Evolutionary conservation across 1,284 basidiomycete species (phyloP).

Genomic region (Inonotus hispidus): DNA sequence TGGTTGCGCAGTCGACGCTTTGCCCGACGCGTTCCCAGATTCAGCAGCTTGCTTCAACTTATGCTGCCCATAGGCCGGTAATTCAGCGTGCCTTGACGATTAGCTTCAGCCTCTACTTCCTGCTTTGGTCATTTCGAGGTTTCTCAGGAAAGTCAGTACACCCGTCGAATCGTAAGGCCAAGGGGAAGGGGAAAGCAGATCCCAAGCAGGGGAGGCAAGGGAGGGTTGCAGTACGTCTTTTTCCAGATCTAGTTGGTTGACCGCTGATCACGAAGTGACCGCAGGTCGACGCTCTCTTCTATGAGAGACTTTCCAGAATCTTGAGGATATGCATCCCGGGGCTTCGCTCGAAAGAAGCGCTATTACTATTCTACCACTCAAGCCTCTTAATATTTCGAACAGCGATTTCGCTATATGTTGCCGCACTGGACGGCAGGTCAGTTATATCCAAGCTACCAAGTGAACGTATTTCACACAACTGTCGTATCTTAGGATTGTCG

Average conservation of each 20-base stretch:
- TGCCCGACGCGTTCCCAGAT: constrained; percentile 27
- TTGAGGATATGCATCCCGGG: constrained; percentile 88
- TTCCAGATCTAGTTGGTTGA: background rate
- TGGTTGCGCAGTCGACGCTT: constrained; percentile 29
- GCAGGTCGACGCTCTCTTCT: constrained; percentile 90
- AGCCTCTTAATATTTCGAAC: constrained; percentile 86
- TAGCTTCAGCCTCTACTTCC: constrained; percentile 58
- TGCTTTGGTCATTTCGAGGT: constrained; percentile 52
- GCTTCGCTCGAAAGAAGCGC: constrained; percentile 79
- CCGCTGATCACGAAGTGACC: background rate
- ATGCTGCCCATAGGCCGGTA: constrained; percentile 57
- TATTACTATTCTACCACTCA: constrained; percentile 84
- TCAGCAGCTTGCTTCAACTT: constrained; percentile 42
- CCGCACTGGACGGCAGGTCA: constrained; percentile 88
- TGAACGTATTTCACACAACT: constrained; percentile 4
- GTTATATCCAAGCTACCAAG: constrained; percentile 26
- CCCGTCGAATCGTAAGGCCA: constrained; percentile 31
- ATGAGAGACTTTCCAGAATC: constrained; percentile 72
- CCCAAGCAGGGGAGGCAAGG: constrained; percentile 39
- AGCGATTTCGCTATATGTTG: constrained; percentile 92
- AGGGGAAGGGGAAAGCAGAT: constrained; percentile 35
- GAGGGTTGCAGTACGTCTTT: constrained; percentile 56
- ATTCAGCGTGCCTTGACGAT: constrained; percentile 65
- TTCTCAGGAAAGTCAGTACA: constrained; percentile 31
- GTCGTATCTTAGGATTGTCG: constrained; percentile 69